Base-by-base conservation (phyloP, 441 rosid genomes). In the Sinapis alba region DNA sequence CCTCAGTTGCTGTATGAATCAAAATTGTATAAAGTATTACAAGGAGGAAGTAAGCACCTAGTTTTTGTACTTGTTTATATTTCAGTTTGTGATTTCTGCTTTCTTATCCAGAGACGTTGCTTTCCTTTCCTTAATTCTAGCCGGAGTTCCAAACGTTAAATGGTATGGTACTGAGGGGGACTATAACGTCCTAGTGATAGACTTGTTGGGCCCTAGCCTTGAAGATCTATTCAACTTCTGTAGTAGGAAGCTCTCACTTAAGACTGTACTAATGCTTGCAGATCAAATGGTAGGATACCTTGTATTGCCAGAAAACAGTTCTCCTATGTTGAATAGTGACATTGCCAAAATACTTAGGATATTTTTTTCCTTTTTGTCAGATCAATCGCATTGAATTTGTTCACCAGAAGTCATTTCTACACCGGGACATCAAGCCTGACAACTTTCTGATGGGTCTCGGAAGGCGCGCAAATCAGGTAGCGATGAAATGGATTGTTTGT, bases 121-220 rank as follows among this genome's bases (percentile, higher is more conserved):
- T 38, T 28, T 80, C 34, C 20, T 75, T 72, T 62, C 38, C 79
- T 72, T 21, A 12, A 60, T 80, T 75, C 65, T 86, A 92, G 98
- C 94, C 61, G 98, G 98, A 23, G 90, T 92, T 74, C 98, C 92
- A 56, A 92, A 90, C 75, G 93, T 89, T 76, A 90, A 88, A 82
- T 92, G 98, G 98, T 92, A 89, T 77, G 97, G 98, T 23, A 90
- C 87, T 56, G 98, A 92, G 81, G 98, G 98, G 71, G 98, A 90
- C 64, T 92, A 90, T 78, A 92, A 92, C 85, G 96, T 89, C 58
- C 83, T 92, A 15, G 98, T 92, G 76, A 90, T 92, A 87, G 98
- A 92, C 84, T 82, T 92, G 69, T 86, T 92, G 71, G 98, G 98
- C 53, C 89, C 88, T 70, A 92, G 97, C 82, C 94, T 92, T 74